These are phyloP conservation scores for Thelonectria blattea DNA, from an alignment of 2,329 filamentous ascomycete genomes.

Conservation along the genomic window DNA sequence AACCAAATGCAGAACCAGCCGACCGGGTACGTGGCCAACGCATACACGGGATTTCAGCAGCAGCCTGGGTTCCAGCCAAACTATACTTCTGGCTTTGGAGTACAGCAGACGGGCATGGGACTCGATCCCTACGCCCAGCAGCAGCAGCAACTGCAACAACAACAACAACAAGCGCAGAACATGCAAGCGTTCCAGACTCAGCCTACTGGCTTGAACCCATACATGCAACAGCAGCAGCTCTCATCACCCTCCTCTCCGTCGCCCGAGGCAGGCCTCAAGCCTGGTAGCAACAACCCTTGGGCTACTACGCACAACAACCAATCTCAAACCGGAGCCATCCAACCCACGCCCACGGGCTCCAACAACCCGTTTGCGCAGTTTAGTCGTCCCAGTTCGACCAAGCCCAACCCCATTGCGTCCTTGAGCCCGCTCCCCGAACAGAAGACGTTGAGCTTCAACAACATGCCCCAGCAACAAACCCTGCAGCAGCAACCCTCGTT, in stretches of 20 bases:
- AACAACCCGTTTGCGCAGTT: constrained; percentile 97
- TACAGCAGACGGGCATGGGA: constrained; percentile 66
- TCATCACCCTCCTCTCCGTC: constrained; percentile 49
- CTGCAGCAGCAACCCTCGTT: constrained; percentile 51
- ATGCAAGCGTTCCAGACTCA: constrained; percentile 57
- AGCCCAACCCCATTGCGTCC: constrained; percentile 66
- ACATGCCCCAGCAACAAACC: constrained; percentile 54
- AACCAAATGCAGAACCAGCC: constrained; percentile 81
- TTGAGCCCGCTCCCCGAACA: constrained; percentile 83
- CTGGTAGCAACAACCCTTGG: constrained; percentile 96
- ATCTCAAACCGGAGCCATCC: constrained; percentile 65
- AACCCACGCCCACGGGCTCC: constrained; percentile 88
- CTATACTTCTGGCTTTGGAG: constrained; percentile 71
- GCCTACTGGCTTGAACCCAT: constrained; percentile 61
- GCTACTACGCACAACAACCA: constrained; percentile 64
- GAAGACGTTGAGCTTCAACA: constrained; percentile 70
- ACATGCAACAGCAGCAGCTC: constrained; percentile 50
- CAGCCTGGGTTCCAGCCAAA: constrained; percentile 62
- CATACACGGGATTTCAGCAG: constrained; percentile 59
- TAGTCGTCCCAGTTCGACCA: constrained; percentile 60
- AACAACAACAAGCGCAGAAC: constrained; percentile 40
- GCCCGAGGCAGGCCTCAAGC: constrained; percentile 68
- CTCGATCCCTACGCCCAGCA: constrained; percentile 72
- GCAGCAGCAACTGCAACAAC: constrained; percentile 51
- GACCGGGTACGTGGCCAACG: constrained; percentile 71